Base-by-base conservation (phyloP, 495 filamentous ascomycete species). In the Talaromyces stipitatus region DNA sequence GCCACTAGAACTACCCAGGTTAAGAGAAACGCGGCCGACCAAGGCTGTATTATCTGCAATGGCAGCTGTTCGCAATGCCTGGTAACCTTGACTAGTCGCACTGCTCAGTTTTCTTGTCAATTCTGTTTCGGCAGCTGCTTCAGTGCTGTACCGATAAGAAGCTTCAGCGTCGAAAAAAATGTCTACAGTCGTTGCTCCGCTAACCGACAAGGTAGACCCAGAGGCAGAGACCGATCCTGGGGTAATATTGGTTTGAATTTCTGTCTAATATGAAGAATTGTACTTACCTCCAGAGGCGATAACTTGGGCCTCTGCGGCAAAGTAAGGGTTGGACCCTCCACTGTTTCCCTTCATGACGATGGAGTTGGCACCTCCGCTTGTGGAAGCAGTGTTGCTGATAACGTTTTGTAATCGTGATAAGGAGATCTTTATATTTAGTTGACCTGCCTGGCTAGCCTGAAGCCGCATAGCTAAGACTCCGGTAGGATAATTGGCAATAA, bases 401-500 rank as follows among this genome's bases (percentile, higher is more conserved):
- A 59, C 60, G 10, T 27, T 41, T 20, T 11, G 50, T 14, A 16
- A 26, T 6, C 60, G 45, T 7, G 29, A 30, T n/a, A 62, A 20
- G 11, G 53, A 59, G 20, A 50, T 18, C 22, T 28, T 24, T 1
- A 59, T 29, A 57, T 56, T 20, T 23, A 57, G 16, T 11, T 27
- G 2, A 9, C 52, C 64, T 27, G 51, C 38, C 52, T 61, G 33
- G 27, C 59, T 64, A 14, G 70, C 61, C 24, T 64, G 59, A 12
- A 75, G 58, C 6, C 72, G 58, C 11, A 72, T 61, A 8, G 68
- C 72, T 14, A 77, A 32, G 2, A 76, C 69, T 10, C 63, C 64
- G n/a, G 62, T 65, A 1, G 71, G 74, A 48, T 69, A 58, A 46
- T 72, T 76, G 0, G 55, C 60, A 3, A 64, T 41, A 54, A 58